Evolutionary conservation across 192 early-diverging fungal genomes (phyloP), one percentile per base, ranked within the genome.

Genomic region (Linderina pennispora): DNA sequence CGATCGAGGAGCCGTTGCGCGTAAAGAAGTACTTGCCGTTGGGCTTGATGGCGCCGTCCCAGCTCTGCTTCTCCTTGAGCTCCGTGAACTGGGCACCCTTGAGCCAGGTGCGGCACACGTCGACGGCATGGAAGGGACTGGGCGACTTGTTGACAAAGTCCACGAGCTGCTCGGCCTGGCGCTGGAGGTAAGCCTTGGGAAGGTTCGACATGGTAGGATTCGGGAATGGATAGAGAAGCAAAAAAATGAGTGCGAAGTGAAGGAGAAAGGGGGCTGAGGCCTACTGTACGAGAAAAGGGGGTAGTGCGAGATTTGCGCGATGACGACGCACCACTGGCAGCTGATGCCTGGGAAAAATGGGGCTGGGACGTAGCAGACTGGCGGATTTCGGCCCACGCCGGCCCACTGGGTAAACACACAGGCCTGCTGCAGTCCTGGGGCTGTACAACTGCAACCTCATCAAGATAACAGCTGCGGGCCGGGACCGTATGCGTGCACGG

Each of bases 21-120:
- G 94, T 99, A 58, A 97, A 98, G 50, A 86, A 99, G 79, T 99
- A 99, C 40, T 88, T 86, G 36, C 94, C 92, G 52, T 81, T 82
- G 28, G 74, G 79, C 58, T 81, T 68, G 43, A 97, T 58, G 15
- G 58, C 62, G 31, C 78, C 80, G 14, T 55, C 52, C 91, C 92
- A 97, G 65, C 63, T 80, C 48, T 90, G 85, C 55, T 83, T 83
- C 58, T 99, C 97, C 53, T 83, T 83, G 55, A 99, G 80, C 76
- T 91, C 88, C 34, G 77, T 58, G 67, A 90, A 99, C 0, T 92
- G 86, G 23, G 85, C 85, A 35, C 79, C 75, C 24, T 72, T 50
- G 18, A 99, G 83, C 36, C 80, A 78, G 43, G 64, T 57, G 39
- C 77, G 70, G 26, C 87, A 80, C 38, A 91, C 82, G 40, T 90